Percentiles rank a stretch among this genome's conserved stretches.
Evolutionary conservation across 345 rosid species (phyloP).

Genomic region (Populus simonii): DNA sequence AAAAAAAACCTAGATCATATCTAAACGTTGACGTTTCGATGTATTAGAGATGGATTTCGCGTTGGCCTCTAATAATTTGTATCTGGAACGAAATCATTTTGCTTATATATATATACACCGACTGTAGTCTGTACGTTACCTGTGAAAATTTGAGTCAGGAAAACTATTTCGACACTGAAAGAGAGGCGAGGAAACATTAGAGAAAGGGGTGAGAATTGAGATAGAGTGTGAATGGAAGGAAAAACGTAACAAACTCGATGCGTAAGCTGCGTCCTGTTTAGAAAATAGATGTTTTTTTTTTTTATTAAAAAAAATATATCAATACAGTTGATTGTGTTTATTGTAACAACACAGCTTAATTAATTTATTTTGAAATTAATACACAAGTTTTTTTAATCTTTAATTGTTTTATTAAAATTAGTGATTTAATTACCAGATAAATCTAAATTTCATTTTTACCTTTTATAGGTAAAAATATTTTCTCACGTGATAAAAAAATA

Average conservation of each 20-base stretch:
- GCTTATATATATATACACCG: background rate
- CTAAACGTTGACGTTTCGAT: background rate
- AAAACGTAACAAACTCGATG: slow-evolving; percentile 11
- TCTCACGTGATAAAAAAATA: no score
- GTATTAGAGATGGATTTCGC: background rate
- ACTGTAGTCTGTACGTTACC: background rate
- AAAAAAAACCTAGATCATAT: background rate
- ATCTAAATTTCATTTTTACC: no score
- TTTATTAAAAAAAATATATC: no score
- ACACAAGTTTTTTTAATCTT: no score
- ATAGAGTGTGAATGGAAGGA: slow-evolving; percentile 2
- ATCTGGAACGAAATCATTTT: no score
- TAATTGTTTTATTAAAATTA: no score
- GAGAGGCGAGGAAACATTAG: background rate
- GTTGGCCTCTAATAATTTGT: background rate
- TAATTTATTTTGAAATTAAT: no score
- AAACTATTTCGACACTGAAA: background rate
- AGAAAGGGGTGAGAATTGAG: slow-evolving; percentile 9
- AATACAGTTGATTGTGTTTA: no score
- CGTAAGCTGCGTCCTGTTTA: background rate
- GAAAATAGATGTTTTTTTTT: no score
- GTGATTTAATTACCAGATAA: no score
- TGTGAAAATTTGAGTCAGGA: background rate
- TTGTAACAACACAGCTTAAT: no score
- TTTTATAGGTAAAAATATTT: no score